Conservation (phyloP, 1,284 basidiomycete species). For the Cryptococcus sp. region DNA sequence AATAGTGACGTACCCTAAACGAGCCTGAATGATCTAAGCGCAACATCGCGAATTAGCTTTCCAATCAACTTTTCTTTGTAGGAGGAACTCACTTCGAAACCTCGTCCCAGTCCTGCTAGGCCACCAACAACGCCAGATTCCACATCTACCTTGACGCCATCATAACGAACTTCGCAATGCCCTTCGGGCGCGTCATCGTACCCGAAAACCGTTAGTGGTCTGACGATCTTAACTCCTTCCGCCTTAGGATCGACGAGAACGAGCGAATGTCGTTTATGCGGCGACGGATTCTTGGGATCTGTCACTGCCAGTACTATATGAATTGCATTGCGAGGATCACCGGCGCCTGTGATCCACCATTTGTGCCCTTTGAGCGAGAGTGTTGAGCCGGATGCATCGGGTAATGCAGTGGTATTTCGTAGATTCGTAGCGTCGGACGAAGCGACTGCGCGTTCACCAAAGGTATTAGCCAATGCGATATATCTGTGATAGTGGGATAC, state of each 20-base stretch:
- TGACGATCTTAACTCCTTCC: constrained; percentile 83
- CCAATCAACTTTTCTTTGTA: neutral
- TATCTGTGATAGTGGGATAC: too few relatives aligned
- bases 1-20: constrained; percentile 70
- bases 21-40: constrained; percentile 87
- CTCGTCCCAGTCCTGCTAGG: constrained; percentile 70
- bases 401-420: constrained; percentile 75
- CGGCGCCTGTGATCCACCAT: constrained; percentile 99
- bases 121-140: constrained; percentile 68
- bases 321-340: constrained; percentile 83
- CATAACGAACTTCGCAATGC: constrained; percentile 92
- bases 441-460: constrained; percentile 62
- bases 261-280: constrained; percentile 85
- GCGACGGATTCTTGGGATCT: constrained; percentile 48
- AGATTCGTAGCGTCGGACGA: constrained; percentile 98
- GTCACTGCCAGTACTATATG: constrained; percentile 81
- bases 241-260: constrained; percentile 87
- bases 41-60: neutral
- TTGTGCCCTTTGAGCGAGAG: constrained; percentile 96
- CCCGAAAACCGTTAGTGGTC: constrained; percentile 89
- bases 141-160: constrained; percentile 84
- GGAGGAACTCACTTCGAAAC: constrained; percentile 69
- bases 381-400: constrained; percentile 58
- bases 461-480: neutral
- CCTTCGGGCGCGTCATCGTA: constrained; percentile 95